Conservation (phyloP, 768 basidiomycete genomes). For the Auriscalpium orientale region DNA sequence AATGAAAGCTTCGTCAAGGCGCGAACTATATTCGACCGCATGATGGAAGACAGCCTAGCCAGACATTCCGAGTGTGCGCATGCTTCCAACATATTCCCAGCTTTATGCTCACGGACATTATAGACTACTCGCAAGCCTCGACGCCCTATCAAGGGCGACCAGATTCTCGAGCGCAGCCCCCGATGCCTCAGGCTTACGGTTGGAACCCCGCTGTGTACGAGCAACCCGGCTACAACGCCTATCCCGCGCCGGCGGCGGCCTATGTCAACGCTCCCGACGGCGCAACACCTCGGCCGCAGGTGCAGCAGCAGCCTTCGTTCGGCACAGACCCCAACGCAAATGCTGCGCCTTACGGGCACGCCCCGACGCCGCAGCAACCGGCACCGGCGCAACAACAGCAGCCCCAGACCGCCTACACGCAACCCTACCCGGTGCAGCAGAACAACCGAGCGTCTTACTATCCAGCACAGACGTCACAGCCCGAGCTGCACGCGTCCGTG, state of each 20-base stretch:
- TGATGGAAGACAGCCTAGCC: constrained; percentile 88
- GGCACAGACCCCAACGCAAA: constrained; percentile 8
- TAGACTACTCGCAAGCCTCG: constrained; percentile 30
- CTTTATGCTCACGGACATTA: constrained; percentile 6
- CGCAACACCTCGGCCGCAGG: constrained; percentile 20
- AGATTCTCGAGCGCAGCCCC: constrained; percentile 22
- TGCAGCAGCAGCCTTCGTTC: constrained; percentile 17
- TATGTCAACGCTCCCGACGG: constrained; percentile 24
- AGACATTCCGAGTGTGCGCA: constrained; percentile 57
- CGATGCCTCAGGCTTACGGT: constrained; percentile 37
- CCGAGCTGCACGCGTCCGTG: constrained; percentile 5
- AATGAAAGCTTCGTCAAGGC: constrained; percentile 91
- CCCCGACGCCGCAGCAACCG: background rate
- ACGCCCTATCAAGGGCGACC: constrained; percentile 22
- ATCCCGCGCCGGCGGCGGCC: constrained; percentile 24
- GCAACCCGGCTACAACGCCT: constrained; percentile 35
- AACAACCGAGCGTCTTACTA: constrained; percentile 14
- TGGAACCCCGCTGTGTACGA: constrained; percentile 45
- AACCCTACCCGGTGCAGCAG: constrained; percentile 15
- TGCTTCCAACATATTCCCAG: background rate
- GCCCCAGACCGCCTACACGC: constrained; percentile 20
- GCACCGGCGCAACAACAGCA: constrained; percentile 9
- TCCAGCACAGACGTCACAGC: constrained; percentile 10
- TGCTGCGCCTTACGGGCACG: background rate
- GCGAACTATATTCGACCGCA: constrained; percentile 80